A percentile compares a stretch with the other conserved stretches of the same genome.
Evolutionary conservation across 2,329 filamentous ascomycete genomes (phyloP).

Genomic region (Chrysoporthe austroafricana): DNA sequence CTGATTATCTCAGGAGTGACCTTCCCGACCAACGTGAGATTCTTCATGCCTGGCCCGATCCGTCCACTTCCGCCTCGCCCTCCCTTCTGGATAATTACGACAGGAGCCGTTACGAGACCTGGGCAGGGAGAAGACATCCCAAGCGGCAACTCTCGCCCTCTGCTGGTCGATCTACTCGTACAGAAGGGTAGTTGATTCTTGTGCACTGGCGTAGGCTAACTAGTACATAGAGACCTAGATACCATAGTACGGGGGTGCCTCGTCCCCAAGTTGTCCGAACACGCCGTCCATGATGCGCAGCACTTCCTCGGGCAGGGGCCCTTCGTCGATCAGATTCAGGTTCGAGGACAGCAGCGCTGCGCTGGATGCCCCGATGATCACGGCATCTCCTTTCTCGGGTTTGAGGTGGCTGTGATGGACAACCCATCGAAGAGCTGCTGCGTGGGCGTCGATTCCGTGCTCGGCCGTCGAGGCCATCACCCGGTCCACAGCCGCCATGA

Average conservation of each 20-base stretch:
- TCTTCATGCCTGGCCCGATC: background rate
- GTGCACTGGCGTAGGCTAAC: background rate
- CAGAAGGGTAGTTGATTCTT: background rate
- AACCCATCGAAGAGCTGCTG: constrained; percentile 47
- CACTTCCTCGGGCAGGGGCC: constrained; percentile 44
- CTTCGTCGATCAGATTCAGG: constrained; percentile 42
- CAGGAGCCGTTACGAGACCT: too few relatives aligned
- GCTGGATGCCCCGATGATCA: constrained; percentile 43
- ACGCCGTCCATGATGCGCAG: constrained; percentile 25
- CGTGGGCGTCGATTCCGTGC: constrained; percentile 44
- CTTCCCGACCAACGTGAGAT: background rate
- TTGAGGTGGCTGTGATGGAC: constrained; percentile 41
- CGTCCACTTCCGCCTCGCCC: background rate
- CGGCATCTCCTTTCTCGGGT: constrained; percentile 38
- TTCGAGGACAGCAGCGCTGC: constrained; percentile 41
- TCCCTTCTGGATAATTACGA: too few relatives aligned
- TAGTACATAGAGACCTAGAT: background rate
- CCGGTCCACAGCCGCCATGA: constrained; percentile 35
- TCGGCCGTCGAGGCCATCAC: constrained; percentile 36
- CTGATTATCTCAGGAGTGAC: background rate
- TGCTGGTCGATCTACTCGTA: background rate
- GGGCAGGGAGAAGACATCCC: background rate
- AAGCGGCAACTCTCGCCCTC: background rate
- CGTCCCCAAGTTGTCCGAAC: constrained; percentile 14
- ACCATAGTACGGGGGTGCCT: background rate